Base-by-base conservation (phyloP, 495 filamentous ascomycete species). In the Wilcoxina mikolae region DNA sequence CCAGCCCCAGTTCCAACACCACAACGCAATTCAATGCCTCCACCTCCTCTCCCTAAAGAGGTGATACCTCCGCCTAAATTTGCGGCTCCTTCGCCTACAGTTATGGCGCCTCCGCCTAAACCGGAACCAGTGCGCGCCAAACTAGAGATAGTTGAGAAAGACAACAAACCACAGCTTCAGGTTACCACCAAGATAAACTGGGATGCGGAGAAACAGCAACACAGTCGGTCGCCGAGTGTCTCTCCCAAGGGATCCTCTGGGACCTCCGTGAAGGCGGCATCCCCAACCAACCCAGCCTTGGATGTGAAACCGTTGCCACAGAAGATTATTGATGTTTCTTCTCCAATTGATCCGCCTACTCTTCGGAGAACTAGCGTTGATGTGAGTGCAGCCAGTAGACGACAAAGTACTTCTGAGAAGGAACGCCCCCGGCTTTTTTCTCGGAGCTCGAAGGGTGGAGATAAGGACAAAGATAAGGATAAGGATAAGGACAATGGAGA, bases 181-280 rank as follows among this genome's bases (percentile, higher is more conserved):
- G 62, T 65, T 24, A 65, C 62, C 24, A 65, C 62, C 23, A 64
- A 58, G 31, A 65, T 65, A 60, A 50, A 56, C 38, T 20, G 50
- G 50, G 25, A 60, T 49, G 27, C 11, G n/a, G n/a, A n/a, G n/a
- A n/a, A n/a, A n/a, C n/a, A n/a, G n/a, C n/a, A n/a, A n/a, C n/a
- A n/a, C n/a, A n/a, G n/a, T n/a, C n/a, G 5, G 39, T 43, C 39
- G 5, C 39, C 39, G 39, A 43, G 39, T 20, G 20, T 49, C 9
- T 28, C 24, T 31, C 11, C 57, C 57, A 25, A 43, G 17, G 10
- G 10, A 20, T 18, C 39, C 17, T 43, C 39, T 4, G 7, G 10
- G 4, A 43, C 7, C 7, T 43, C 17, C 4, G 10, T 43, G 17
- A 15, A 35, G 7, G 7, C 42, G 20, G 7, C 42, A 20, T 7